Percentiles rank a stretch among this genome's conserved stretches.
These are phyloP conservation scores for Nephelium lappaceum DNA, from an alignment of 345 rosid genomes.

Conservation along the genomic window DNA sequence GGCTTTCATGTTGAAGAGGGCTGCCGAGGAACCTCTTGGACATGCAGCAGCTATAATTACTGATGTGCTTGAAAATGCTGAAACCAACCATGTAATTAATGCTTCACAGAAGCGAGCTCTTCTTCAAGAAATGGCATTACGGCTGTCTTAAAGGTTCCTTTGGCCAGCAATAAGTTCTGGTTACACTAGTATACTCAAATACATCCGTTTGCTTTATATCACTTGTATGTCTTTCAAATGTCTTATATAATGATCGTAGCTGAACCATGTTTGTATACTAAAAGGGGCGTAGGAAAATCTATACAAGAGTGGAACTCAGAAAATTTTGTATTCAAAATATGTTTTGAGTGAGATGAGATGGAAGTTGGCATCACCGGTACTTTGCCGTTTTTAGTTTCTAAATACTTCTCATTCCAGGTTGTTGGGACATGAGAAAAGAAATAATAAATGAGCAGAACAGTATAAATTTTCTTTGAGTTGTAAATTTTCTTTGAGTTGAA, in stretches of 20 bases:
- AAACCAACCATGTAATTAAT: constrained; percentile 75
- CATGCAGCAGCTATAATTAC: constrained; percentile 95
- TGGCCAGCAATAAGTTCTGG: constrained; percentile 6
- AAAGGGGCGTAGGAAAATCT: not conserved
- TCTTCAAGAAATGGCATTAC: constrained; percentile 94
- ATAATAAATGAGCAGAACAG: not conserved
- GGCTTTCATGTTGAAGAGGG: constrained; percentile 96
- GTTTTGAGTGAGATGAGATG: not conserved
- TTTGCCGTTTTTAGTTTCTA: not conserved
- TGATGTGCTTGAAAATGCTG: constrained; percentile 92
- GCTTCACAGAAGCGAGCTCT: constrained; percentile 90
- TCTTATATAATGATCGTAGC: constrained; percentile 10
- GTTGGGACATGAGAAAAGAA: not conserved
- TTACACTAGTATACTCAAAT: not conserved
- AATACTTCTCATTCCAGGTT: not conserved
- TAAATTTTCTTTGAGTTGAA: not conserved
- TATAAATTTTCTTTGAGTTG: not conserved
- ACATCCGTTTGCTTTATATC: not conserved
- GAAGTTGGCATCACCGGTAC: not conserved
- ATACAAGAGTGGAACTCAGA: constrained; percentile 8
- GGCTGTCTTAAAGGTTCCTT: constrained; percentile 52
- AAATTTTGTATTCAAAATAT: constrained; percentile 19
- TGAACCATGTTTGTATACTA: constrained; percentile 17
- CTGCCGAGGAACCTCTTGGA: constrained; percentile 91
- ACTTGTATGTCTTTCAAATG: not conserved